A percentile compares a stretch with the other conserved stretches of the same genome.
Conservation (phyloP, 805 yeast species). For the Zygosaccharomyces gambellarensis region DNA sequence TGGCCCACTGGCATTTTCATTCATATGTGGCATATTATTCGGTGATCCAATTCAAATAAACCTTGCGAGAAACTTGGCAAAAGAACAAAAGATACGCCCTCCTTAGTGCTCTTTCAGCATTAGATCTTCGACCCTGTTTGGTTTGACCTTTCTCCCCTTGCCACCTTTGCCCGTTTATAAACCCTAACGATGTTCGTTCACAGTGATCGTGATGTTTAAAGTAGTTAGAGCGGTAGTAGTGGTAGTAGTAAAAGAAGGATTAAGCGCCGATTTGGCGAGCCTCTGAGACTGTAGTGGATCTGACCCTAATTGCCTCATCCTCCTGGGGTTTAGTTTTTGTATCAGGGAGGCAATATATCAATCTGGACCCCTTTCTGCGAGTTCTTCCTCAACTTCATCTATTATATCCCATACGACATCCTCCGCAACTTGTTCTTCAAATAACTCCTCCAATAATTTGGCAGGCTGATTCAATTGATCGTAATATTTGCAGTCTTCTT, state of each 20-base stretch:
- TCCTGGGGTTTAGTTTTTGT: background rate
- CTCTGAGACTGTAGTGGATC: background rate
- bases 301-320: background rate
- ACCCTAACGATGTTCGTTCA: background rate
- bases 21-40: slow-evolving; percentile 2
- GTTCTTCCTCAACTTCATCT: slow-evolving; percentile 71
- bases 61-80: background rate
- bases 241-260: background rate
- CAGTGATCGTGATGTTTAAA: background rate
- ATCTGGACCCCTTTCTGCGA: background rate
- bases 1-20: background rate
- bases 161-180: slow-evolving; percentile 2
- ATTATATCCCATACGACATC: slow-evolving; percentile 78
- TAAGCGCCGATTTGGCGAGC: background rate
- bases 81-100: background rate
- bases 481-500: slow-evolving; percentile 44
- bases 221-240: background rate
- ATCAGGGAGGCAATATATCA: background rate
- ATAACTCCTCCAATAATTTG: slow-evolving; percentile 54
- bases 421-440: slow-evolving; percentile 66
- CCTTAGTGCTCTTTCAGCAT: background rate
- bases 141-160: slow-evolving; percentile 5
- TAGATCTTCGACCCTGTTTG: background rate
- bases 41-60: background rate
- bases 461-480: slow-evolving; percentile 26